phyloP scores from a whole-genome alignment of 2,329 filamentous ascomycete species.

The Xylaria hypoxylon region DNA sequence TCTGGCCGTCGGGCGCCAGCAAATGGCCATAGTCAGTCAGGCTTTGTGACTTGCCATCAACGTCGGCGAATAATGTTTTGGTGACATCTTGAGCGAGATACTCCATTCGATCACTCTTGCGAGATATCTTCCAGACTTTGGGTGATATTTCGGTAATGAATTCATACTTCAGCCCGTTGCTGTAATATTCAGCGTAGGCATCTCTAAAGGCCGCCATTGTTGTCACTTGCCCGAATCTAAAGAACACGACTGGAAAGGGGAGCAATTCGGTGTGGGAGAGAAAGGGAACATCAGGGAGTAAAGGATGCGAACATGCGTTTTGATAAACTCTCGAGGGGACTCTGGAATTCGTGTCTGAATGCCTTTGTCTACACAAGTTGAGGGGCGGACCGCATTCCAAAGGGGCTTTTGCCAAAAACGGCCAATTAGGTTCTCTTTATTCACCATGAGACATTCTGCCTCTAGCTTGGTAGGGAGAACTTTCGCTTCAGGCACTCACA shows the following conservation, averaged over 20 bases:
- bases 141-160: conserved; percentile 46
- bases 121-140: conserved; percentile 47
- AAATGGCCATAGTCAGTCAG: conserved; percentile 30
- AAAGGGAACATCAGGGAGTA: conserved; percentile 11
- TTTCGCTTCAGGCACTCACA: background rate
- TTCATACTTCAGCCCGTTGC: conserved; percentile 43
- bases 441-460: conserved; percentile 21
- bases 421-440: conserved; percentile 30
- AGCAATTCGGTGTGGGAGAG: conserved; percentile 4
- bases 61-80: conserved; percentile 33
- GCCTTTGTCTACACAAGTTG: conserved; percentile 44
- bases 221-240: conserved; percentile 4
- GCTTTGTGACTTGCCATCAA: conserved; percentile 12
- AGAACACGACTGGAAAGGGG: conserved; percentile 3
- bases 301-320: conserved; percentile 20
- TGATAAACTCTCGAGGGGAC: conserved; percentile 23
- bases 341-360: conserved; percentile 42
- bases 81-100: conserved; percentile 50
- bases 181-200: conserved; percentile 31
- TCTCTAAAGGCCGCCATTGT: conserved; percentile 36
- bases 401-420: conserved; percentile 41
- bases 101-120: conserved; percentile 44
- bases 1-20: conserved; percentile 39
- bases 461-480: background rate
- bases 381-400: conserved; percentile 42